Evolutionary conservation across 257 asterid species (phyloP).

Genomic region (Solanum etuberosum): DNA sequence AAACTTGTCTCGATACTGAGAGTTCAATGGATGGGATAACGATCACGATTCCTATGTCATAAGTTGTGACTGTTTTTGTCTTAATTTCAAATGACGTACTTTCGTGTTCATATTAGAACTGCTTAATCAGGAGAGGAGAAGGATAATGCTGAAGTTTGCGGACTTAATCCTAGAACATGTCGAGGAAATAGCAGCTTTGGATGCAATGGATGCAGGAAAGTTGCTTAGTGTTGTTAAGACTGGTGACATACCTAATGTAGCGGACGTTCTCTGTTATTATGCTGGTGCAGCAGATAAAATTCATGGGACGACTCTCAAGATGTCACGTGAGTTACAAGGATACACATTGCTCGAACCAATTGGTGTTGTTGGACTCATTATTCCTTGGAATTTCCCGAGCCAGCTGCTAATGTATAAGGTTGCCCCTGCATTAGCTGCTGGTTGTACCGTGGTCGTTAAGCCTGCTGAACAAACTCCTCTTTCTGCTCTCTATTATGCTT

Average conservation of each 20-base stretch:
- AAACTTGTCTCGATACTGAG: neutral
- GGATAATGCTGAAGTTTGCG: slow-evolving; percentile 20
- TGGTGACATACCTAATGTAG: slow-evolving; percentile 15
- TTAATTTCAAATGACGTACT: neutral
- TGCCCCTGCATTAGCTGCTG: slow-evolving; percentile 29
- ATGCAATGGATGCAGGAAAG: slow-evolving; percentile 27
- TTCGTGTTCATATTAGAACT: neutral
- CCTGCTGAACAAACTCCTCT: slow-evolving; percentile 37
- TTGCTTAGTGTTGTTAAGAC: slow-evolving; percentile 7
- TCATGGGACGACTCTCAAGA: slow-evolving; percentile 28
- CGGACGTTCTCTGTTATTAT: slow-evolving; percentile 11
- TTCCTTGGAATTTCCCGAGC: slow-evolving; percentile 33
- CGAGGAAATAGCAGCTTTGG: slow-evolving; percentile 27
- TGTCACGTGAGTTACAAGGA: slow-evolving; percentile 20
- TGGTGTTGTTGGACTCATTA: slow-evolving; percentile 37
- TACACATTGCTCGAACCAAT: slow-evolving; percentile 30
- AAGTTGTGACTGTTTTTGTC: neutral
- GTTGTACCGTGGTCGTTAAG: slow-evolving; percentile 32
- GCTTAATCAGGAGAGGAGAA: slow-evolving; percentile 19
- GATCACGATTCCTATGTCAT: neutral
- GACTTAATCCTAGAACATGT: slow-evolving; percentile 16
- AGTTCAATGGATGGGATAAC: neutral
- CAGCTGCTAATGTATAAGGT: slow-evolving; percentile 19
- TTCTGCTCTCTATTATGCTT: slow-evolving; percentile 30
- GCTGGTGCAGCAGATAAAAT: slow-evolving; percentile 38